A percentile compares a stretch with the other conserved stretches of the same genome.
Evolutionary conservation across 352 stramenopile genomes (phyloP).

Genomic region (Phytophthora colocasiae): DNA sequence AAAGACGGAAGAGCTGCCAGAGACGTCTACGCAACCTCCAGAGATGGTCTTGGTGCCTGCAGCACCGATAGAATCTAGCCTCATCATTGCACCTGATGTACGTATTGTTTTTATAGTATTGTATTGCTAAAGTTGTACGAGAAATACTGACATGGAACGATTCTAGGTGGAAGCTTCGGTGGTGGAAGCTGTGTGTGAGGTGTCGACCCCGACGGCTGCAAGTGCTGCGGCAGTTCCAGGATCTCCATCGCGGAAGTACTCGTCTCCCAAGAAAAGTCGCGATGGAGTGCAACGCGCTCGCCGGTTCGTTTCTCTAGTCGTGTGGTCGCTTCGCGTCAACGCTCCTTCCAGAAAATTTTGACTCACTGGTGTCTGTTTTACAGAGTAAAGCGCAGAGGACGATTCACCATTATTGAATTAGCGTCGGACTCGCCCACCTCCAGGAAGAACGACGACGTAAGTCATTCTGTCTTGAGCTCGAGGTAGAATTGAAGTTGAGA

Average conservation of each 20-base stretch:
- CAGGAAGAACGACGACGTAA: slow-evolving; percentile 64
- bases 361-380: slow-evolving; percentile 18
- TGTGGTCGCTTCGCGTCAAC: slow-evolving; percentile 30
- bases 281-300: slow-evolving; percentile 32
- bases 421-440: slow-evolving; percentile 66
- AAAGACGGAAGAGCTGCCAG: slow-evolving; percentile 22
- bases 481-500: background rate
- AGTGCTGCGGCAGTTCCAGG: slow-evolving; percentile 15
- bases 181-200: slow-evolving; percentile 12
- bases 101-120: slow-evolving; percentile 8
- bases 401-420: slow-evolving; percentile 89
- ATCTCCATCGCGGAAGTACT: slow-evolving; percentile 42
- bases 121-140: background rate
- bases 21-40: slow-evolving; percentile 27
- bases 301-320: slow-evolving; percentile 30
- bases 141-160: slow-evolving; percentile 10
- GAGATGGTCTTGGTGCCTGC: slow-evolving; percentile 21
- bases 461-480: background rate
- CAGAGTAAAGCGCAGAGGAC: slow-evolving; percentile 77
- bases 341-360: slow-evolving; percentile 19
- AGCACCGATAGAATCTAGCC: slow-evolving; percentile 8
- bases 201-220: slow-evolving; percentile 13
- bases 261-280: slow-evolving; percentile 44
- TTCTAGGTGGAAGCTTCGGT: slow-evolving; percentile 28
- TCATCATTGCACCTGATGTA: slow-evolving; percentile 16